These are phyloP conservation scores for Marasmius fiardii DNA, from an alignment of 1,284 basidiomycete genomes.

Conservation along the genomic window DNA sequence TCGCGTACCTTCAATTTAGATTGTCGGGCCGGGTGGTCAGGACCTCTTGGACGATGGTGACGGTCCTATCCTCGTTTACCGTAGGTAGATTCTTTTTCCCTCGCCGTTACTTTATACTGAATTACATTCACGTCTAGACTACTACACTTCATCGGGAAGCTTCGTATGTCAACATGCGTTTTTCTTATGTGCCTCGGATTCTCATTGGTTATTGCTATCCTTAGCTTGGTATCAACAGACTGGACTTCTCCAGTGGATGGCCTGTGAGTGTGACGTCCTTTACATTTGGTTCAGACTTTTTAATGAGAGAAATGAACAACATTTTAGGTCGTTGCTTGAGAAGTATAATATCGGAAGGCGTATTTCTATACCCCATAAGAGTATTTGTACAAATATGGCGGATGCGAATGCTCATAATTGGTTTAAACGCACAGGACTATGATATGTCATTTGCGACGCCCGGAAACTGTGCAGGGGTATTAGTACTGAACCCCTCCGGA, in stretches of 20 bases:
- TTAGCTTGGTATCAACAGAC: constrained; percentile 46
- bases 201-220: background rate
- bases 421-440: too few relatives aligned
- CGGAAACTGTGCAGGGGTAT: too few relatives aligned
- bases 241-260: constrained; percentile 34
- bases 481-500: too few relatives aligned
- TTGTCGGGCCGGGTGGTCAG: constrained; percentile 45
- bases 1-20: constrained; percentile 29
- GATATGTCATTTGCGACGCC: too few relatives aligned
- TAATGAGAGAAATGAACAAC: background rate
- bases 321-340: background rate
- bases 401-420: too few relatives aligned
- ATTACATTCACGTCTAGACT: constrained; percentile 33
- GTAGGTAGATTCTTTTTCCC: constrained; percentile 27
- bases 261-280: constrained; percentile 18
- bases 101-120: constrained; percentile 23
- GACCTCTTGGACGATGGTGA: constrained; percentile 34
- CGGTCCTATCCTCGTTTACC: constrained; percentile 39
- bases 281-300: background rate
- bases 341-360: background rate
- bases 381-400: too few relatives aligned
- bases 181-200: background rate
- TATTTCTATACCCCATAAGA: background rate
- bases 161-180: constrained; percentile 27
- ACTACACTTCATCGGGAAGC: constrained; percentile 42